Evolutionary conservation across 169 alveolate species (phyloP).

Genomic region (Eimeria maxima): DNA sequence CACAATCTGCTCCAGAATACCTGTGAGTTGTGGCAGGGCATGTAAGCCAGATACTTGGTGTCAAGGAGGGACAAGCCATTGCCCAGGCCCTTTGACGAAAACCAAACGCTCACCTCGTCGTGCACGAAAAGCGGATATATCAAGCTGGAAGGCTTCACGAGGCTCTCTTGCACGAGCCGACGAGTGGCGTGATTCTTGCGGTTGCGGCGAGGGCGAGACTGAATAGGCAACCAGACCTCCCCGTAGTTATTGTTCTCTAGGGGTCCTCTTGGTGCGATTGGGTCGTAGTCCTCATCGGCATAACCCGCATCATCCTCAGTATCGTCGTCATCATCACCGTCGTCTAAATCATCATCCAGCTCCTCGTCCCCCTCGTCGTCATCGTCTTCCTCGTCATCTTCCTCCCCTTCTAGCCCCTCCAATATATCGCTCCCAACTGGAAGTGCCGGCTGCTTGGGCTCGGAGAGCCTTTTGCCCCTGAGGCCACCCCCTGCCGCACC

Average conservation of each 20-base stretch:
- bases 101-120: constrained; percentile 83
- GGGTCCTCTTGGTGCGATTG: constrained; percentile 82
- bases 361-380: constrained; percentile 77
- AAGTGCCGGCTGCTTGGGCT: constrained; percentile 16
- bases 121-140: constrained; percentile 88
- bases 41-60: background rate
- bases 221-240: constrained; percentile 82
- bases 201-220: constrained; percentile 83
- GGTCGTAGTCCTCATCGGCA: constrained; percentile 81
- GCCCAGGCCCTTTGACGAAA: background rate
- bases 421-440: background rate
- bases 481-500: constrained; percentile 1
- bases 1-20: background rate
- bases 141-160: constrained; percentile 86
- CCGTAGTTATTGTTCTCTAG: constrained; percentile 80
- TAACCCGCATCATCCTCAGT: constrained; percentile 60
- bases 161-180: constrained; percentile 82
- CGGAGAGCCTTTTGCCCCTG: background rate
- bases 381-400: constrained; percentile 56
- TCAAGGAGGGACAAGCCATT: too few species aligned
- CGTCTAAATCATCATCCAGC: constrained; percentile 43
- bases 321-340: constrained; percentile 50
- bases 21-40: background rate
- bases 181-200: constrained; percentile 77
- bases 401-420: constrained; percentile 64